phyloP scores from a whole-genome alignment of 2,329 filamentous ascomycete genomes.

The Fusarium staphyleae region DNA sequence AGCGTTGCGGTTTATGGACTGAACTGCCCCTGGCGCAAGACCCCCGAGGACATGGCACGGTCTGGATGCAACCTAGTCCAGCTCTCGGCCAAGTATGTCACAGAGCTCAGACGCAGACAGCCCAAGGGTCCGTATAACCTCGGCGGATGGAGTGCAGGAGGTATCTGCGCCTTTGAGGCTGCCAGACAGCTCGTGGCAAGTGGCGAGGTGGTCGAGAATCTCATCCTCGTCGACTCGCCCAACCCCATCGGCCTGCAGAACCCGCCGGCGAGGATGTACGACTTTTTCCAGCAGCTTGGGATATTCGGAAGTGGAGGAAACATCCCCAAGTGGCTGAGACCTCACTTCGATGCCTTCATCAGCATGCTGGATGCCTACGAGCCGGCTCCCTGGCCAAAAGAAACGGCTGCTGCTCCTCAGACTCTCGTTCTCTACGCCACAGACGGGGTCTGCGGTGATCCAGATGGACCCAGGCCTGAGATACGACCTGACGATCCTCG shows the following conservation, averaged over 20 bases:
- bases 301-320: slow-evolving; percentile 71
- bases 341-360: slow-evolving; percentile 75
- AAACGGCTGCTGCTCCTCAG: slow-evolving; percentile 61
- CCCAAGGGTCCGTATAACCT: slow-evolving; percentile 72
- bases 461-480: slow-evolving; percentile 66
- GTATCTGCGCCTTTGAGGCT: slow-evolving; percentile 74
- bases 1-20: slow-evolving; percentile 60
- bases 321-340: slow-evolving; percentile 75
- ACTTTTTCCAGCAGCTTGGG: slow-evolving; percentile 76
- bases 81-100: slow-evolving; percentile 50
- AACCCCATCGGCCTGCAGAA: slow-evolving; percentile 73
- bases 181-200: slow-evolving; percentile 65
- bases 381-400: slow-evolving; percentile 65
- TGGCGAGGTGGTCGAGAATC: slow-evolving; percentile 63
- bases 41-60: slow-evolving; percentile 61
- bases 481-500: slow-evolving; percentile 56
- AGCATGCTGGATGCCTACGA: slow-evolving; percentile 73
- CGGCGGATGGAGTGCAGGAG: slow-evolving; percentile 79
- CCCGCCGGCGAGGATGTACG: slow-evolving; percentile 67
- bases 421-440: slow-evolving; percentile 75
- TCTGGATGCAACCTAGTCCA: slow-evolving; percentile 29
- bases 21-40: slow-evolving; percentile 71
- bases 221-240: slow-evolving; percentile 72
- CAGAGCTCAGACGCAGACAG: slow-evolving; percentile 75
- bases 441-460: slow-evolving; percentile 74